A percentile compares a stretch with the other conserved stretches of the same genome.
Evolutionary conservation across 2,329 filamentous ascomycete genomes (phyloP).

Genomic region (Botrytis squamosa): DNA sequence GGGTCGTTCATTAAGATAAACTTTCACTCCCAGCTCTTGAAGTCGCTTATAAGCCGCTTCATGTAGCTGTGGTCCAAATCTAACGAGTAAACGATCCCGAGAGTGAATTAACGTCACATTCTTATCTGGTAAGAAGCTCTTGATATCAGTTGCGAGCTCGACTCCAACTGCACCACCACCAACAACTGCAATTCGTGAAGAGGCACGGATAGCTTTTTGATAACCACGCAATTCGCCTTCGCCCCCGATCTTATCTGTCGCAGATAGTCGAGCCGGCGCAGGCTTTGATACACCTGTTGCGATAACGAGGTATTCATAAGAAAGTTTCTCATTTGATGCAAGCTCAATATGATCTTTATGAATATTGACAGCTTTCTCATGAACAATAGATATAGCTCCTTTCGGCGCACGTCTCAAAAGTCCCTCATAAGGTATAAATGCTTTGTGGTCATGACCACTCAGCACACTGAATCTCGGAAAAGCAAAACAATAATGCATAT

Average conservation of each 20-base stretch:
- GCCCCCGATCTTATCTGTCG: not conserved
- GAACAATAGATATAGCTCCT: not conserved
- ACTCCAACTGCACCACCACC: not conserved
- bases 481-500: not conserved
- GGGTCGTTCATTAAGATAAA: not conserved
- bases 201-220: not conserved
- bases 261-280: not conserved
- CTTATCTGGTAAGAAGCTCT: not conserved
- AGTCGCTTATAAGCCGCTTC: not conserved
- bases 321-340: not conserved
- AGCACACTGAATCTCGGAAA: not conserved
- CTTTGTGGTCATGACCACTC: not conserved
- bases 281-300: not conserved
- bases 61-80: not conserved
- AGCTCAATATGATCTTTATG: not conserved
- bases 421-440: not conserved
- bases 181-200: not conserved
- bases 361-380: not conserved
- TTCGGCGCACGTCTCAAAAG: not conserved
- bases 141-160: not conserved
- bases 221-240: not conserved
- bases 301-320: not conserved
- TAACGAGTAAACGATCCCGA: not conserved
- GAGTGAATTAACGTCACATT: not conserved
- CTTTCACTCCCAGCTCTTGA: not conserved